phyloP scores from a whole-genome alignment of 371 early-diverging fungal genomes.

The Haplosporangium sp. region DNA sequence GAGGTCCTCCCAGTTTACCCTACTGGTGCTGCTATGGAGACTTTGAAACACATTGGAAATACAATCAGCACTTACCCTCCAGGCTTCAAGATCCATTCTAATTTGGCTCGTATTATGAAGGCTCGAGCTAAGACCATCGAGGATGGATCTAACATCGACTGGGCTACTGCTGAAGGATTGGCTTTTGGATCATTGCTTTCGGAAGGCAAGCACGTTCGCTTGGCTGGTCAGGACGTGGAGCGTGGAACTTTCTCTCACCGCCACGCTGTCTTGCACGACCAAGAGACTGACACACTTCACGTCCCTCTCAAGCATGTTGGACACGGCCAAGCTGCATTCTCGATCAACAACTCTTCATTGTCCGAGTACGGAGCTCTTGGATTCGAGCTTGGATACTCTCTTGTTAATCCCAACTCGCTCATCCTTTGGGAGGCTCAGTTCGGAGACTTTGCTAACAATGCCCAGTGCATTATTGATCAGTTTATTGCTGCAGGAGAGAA shows the following conservation, averaged over 20 bases:
- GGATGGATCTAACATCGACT: constrained; percentile 88
- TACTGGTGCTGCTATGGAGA: constrained; percentile 88
- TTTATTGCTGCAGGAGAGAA: constrained; percentile 96
- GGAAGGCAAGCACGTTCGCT: constrained; percentile 92
- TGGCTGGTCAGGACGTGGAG: constrained; percentile 97
- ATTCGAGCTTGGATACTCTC: constrained; percentile 85
- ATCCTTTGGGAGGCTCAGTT: constrained; percentile 99
- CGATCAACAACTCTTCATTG: constrained; percentile 94
- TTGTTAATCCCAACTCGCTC: constrained; percentile 92
- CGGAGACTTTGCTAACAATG: constrained; percentile 97
- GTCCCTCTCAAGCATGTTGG: constrained; percentile 87
- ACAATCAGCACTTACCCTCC: constrained; percentile 84
- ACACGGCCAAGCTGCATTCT: constrained; percentile 85
- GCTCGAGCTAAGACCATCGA: constrained; percentile 83
- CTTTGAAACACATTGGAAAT: constrained; percentile 83
- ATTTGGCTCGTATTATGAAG: constrained; percentile 88
- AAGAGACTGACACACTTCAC: constrained; percentile 77
- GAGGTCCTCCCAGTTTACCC: constrained; percentile 72
- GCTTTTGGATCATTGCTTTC: constrained; percentile 92
- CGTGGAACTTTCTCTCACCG: constrained; percentile 99
- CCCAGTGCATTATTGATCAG: constrained; percentile 97
- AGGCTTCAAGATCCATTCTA: constrained; percentile 88
- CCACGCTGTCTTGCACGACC: constrained; percentile 95
- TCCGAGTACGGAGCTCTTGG: constrained; percentile 97
- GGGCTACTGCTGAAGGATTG: constrained; percentile 96